phyloP scores from a whole-genome alignment of 495 filamentous ascomycete genomes.

The Viridothelium virens region DNA sequence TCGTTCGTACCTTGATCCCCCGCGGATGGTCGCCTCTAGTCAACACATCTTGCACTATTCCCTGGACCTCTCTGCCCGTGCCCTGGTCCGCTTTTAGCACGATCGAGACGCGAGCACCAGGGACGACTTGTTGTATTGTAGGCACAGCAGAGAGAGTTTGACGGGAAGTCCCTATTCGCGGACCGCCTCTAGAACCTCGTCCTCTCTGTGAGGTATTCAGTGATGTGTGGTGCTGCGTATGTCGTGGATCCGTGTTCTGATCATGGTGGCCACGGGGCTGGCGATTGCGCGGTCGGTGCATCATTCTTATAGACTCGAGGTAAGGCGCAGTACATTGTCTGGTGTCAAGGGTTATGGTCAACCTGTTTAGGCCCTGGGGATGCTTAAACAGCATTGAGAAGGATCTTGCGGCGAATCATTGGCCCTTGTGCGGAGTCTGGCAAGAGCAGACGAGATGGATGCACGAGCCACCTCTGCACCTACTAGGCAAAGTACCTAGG shows the following conservation, averaged over 20 bases:
- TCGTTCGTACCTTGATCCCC: slow-evolving; percentile 66
- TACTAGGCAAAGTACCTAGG: no score
- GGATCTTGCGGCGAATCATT: no score
- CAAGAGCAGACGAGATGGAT: no score
- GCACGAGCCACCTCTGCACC: no score
- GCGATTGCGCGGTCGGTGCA: slow-evolving; percentile 5
- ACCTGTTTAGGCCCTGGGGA: no score
- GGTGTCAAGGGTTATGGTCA: no score
- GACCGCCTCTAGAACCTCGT: background rate
- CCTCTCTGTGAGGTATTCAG: background rate
- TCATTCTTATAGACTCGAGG: background rate
- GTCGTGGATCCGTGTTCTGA: background rate
- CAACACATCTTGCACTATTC: slow-evolving; percentile 52
- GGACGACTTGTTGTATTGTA: slow-evolving; percentile 42
- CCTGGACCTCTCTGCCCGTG: slow-evolving; percentile 58
- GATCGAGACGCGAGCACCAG: slow-evolving; percentile 57
- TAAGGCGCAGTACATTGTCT: no score
- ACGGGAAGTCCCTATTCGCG: background rate
- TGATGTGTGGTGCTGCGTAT: background rate
- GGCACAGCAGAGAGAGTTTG: slow-evolving; percentile 35
- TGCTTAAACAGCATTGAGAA: no score
- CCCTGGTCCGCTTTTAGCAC: slow-evolving; percentile 64
- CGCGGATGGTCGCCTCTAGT: slow-evolving; percentile 65
- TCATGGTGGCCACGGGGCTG: background rate
- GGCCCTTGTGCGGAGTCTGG: no score